These are phyloP conservation scores for Microcyclosporella mali DNA, from an alignment of 2,329 filamentous ascomycete species.

Conservation along the genomic window DNA sequence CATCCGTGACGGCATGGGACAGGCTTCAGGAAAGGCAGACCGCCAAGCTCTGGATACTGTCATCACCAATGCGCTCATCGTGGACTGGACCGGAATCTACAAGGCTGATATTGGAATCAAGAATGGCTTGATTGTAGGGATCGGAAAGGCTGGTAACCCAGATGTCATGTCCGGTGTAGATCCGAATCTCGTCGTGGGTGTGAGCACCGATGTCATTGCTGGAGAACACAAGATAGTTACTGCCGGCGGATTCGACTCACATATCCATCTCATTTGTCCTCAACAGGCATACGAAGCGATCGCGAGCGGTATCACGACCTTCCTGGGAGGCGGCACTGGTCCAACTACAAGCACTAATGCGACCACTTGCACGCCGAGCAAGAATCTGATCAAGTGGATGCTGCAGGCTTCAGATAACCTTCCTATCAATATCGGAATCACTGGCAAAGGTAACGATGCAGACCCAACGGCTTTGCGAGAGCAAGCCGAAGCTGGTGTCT, in stretches of 20 bases:
- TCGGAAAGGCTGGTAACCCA: slow-evolving; percentile 95
- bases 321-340: slow-evolving; percentile 85
- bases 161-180: slow-evolving; percentile 90
- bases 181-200: slow-evolving; percentile 71
- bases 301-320: slow-evolving; percentile 79
- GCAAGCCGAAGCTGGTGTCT: slow-evolving; percentile 75
- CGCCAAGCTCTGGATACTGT: slow-evolving; percentile 73
- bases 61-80: slow-evolving; percentile 79
- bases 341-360: slow-evolving; percentile 88
- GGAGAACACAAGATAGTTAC: slow-evolving; percentile 88
- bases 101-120: slow-evolving; percentile 97
- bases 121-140: slow-evolving; percentile 74
- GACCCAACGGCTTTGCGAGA: slow-evolving; percentile 64
- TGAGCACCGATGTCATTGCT: slow-evolving; percentile 85
- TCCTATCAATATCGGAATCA: slow-evolving; percentile 84
- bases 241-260: slow-evolving; percentile 80
- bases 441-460: slow-evolving; percentile 88
- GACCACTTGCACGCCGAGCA: slow-evolving; percentile 87
- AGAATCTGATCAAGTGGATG: slow-evolving; percentile 79
- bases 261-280: slow-evolving; percentile 92
- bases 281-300: slow-evolving; percentile 82
- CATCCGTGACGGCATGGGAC: slow-evolving; percentile 89
- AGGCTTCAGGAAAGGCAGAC: slow-evolving; percentile 71
- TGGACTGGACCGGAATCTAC: slow-evolving; percentile 89
- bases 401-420: slow-evolving; percentile 76